These are phyloP conservation scores for Pythium aquatile DNA, from an alignment of 352 stramenopile species.

Conservation along the genomic window DNA sequence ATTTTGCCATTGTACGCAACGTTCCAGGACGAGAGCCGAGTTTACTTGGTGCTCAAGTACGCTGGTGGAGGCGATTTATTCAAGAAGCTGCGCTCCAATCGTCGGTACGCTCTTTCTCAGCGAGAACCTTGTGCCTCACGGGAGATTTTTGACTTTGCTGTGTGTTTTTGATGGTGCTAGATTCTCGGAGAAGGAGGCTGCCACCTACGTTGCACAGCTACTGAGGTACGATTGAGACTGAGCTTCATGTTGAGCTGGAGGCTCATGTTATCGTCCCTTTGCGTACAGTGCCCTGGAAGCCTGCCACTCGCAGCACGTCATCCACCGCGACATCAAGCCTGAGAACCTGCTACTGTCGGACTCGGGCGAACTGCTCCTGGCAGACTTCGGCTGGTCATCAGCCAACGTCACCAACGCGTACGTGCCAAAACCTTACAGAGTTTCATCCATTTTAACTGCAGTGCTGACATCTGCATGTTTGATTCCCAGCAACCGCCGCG, in stretches of 20 bases:
- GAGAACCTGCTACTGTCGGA: slow-evolving; percentile 91
- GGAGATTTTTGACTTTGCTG: slow-evolving; percentile 14
- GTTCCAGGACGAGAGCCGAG: slow-evolving; percentile 77
- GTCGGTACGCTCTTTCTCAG: slow-evolving; percentile 11
- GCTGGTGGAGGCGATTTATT: slow-evolving; percentile 82
- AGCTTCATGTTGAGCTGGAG: too few species aligned
- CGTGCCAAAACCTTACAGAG: background rate
- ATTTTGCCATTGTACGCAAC: slow-evolving; percentile 86
- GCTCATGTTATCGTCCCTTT: slow-evolving; percentile 14
- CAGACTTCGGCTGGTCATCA: slow-evolving; percentile 99
- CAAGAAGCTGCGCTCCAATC: slow-evolving; percentile 64
- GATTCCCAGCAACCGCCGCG: slow-evolving; percentile 73
- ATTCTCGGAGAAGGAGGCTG: slow-evolving; percentile 63
- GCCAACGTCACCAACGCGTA: slow-evolving; percentile 77
- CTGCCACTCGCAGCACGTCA: slow-evolving; percentile 80
- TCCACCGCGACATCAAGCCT: slow-evolving; percentile 96
- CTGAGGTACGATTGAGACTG: slow-evolving; percentile 30
- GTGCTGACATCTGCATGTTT: background rate
- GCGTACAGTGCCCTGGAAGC: slow-evolving; percentile 42
- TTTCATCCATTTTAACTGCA: too few species aligned
- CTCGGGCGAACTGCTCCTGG: slow-evolving; percentile 95
- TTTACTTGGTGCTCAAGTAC: slow-evolving; percentile 90
- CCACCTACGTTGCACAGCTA: slow-evolving; percentile 69
- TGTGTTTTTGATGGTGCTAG: slow-evolving; percentile 18
- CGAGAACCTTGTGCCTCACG: too few species aligned